Percentiles rank a stretch among this genome's conserved stretches.
phyloP scores from a whole-genome alignment of 768 basidiomycete species.

The Tubosaeta brunneosetosa region DNA sequence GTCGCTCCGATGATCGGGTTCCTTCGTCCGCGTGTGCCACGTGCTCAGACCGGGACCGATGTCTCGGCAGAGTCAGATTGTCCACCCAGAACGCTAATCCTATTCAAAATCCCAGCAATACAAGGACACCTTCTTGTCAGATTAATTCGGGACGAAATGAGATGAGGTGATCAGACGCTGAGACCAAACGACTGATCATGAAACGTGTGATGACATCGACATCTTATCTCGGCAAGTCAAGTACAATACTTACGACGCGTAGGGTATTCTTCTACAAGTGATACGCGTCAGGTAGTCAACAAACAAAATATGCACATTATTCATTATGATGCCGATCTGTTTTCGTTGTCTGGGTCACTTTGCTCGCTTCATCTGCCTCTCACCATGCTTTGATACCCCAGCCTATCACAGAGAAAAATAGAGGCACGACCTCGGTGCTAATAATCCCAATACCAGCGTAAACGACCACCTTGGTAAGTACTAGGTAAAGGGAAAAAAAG shows the following conservation, averaged over 20 bases:
- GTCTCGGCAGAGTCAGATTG: background rate
- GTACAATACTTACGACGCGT: background rate
- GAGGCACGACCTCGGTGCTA: constrained; percentile 56
- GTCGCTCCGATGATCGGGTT: no score
- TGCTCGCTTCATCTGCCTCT: background rate
- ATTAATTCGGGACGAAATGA: background rate
- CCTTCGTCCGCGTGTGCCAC: background rate
- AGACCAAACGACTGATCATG: background rate
- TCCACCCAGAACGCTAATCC: background rate
- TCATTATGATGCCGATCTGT: no score
- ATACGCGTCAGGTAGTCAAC: background rate
- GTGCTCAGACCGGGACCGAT: background rate
- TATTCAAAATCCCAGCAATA: background rate
- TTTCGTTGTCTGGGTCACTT: no score
- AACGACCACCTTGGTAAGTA: constrained; percentile 85
- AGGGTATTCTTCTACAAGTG: no score
- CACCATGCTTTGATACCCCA: constrained; percentile 54
- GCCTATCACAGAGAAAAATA: constrained; percentile 62
- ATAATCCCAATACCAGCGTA: constrained; percentile 83
- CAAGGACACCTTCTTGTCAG: background rate
- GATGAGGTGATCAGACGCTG: background rate
- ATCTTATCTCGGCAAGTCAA: background rate
- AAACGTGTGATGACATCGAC: background rate
- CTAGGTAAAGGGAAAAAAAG: constrained; percentile 34
- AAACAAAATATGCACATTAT: background rate